These are phyloP conservation scores for peach (Prunus persica) DNA, from an alignment of 306 rosid genomes.

Conservation along the genomic window DNA sequence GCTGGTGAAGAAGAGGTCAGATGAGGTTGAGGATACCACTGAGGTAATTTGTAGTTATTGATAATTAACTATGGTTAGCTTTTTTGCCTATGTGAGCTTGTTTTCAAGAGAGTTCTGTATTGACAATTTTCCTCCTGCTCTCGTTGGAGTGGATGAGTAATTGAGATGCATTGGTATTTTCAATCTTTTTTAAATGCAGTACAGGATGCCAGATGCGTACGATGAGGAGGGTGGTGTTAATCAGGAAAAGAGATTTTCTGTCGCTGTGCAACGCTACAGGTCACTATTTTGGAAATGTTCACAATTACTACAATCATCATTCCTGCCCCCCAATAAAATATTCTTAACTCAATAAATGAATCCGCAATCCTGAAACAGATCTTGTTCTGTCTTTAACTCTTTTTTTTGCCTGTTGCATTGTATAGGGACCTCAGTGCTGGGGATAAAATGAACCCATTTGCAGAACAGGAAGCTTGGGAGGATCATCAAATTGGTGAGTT, in stretches of 20 bases:
- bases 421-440: constrained; percentile 65
- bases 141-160: background rate
- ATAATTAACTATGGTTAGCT: background rate
- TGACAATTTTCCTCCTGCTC: background rate
- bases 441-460: constrained; percentile 86
- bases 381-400: constrained; percentile 5
- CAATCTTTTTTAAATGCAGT: constrained; percentile 51
- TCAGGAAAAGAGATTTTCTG: constrained; percentile 90
- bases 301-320: background rate
- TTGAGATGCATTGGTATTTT: background rate
- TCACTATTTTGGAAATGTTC: constrained; percentile 24
- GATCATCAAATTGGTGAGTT: constrained; percentile 82
- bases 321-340: background rate
- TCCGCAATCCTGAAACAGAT: constrained; percentile 5
- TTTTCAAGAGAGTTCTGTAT: background rate
- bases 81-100: background rate
- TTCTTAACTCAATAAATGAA: background rate
- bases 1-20: constrained; percentile 69
- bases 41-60: constrained; percentile 54
- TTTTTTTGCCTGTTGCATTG: constrained; percentile 4
- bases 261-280: constrained; percentile 70
- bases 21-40: constrained; percentile 59
- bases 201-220: constrained; percentile 93
- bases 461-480: constrained; percentile 99
- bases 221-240: constrained; percentile 78